phyloP scores from a whole-genome alignment of 2,329 filamentous ascomycete species.

The Paradendryphiella salina region DNA sequence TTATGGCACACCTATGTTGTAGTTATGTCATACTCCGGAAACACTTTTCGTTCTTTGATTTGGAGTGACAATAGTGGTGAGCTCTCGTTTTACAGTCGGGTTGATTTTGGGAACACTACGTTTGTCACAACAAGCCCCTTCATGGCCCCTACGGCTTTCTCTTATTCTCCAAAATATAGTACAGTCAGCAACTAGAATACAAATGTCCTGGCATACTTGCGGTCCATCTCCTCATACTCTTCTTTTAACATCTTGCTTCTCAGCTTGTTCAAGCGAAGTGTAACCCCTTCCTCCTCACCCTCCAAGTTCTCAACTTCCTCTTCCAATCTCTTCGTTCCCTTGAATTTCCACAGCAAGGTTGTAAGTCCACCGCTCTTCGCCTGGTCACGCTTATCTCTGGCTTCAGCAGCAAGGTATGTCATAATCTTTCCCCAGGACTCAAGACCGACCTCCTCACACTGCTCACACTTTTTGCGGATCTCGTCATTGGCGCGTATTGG shows the following conservation, averaged over 20 bases:
- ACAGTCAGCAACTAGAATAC: slow-evolving; percentile 33
- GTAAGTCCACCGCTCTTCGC: slow-evolving; percentile 27
- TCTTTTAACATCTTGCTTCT: slow-evolving; percentile 40
- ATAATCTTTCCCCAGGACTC: slow-evolving; percentile 86
- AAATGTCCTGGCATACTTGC: slow-evolving; percentile 43
- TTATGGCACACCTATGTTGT: no score
- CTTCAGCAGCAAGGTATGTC: slow-evolving; percentile 59
- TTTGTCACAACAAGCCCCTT: no score
- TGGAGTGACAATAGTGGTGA: no score
- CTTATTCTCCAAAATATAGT: background rate
- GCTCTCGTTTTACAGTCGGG: no score
- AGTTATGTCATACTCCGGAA: no score
- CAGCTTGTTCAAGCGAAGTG: slow-evolving; percentile 41
- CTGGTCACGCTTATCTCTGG: slow-evolving; percentile 39
- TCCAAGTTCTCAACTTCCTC: slow-evolving; percentile 39
- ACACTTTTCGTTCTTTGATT: no score
- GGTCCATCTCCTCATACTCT: slow-evolving; percentile 43
- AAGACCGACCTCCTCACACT: slow-evolving; percentile 76
- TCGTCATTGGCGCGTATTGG: slow-evolving; percentile 41
- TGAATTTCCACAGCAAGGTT: slow-evolving; percentile 33
- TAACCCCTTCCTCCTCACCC: slow-evolving; percentile 43
- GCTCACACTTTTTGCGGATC: slow-evolving; percentile 66
- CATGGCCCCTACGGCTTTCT: background rate
- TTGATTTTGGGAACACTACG: no score
- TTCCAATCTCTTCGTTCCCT: slow-evolving; percentile 33